phyloP scores from a whole-genome alignment of 2,329 filamentous ascomycete species.

The Ascochyta rabiei region DNA sequence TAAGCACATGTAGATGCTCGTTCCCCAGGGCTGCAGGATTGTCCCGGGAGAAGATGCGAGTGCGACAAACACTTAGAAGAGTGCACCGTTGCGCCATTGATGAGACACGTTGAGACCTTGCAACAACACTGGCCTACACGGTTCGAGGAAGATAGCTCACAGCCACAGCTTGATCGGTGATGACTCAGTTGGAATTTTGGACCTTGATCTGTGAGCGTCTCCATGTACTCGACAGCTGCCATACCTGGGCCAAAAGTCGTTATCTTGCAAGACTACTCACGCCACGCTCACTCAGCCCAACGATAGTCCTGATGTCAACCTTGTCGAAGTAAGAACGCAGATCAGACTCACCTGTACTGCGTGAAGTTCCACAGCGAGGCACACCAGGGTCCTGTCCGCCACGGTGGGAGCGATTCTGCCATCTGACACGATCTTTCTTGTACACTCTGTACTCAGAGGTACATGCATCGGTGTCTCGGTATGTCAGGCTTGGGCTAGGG shows the following conservation, averaged over 20 bases:
- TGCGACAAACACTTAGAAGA: neutral
- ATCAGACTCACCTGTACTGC: neutral
- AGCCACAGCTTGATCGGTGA: slow-evolving; percentile 1
- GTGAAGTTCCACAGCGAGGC: neutral
- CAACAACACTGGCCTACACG: neutral
- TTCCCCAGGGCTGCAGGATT: neutral
- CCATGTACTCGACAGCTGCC: neutral
- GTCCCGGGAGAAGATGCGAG: neutral
- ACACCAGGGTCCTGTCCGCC: slow-evolving; percentile 4
- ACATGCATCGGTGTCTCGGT: neutral
- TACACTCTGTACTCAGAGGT: neutral
- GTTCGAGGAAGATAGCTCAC: neutral
- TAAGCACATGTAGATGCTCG: neutral
- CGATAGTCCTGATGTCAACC: neutral
- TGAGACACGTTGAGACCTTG: neutral
- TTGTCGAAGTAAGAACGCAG: neutral
- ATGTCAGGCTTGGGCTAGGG: neutral
- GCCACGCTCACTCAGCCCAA: slow-evolving; percentile 6
- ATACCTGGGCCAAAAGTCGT: neutral
- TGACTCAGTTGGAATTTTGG: neutral
- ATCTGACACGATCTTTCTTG: neutral
- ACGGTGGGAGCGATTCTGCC: slow-evolving; percentile 6
- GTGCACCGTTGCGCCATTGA: neutral
- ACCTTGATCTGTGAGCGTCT: neutral
- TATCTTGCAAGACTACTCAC: neutral